Percentiles rank a stretch among this genome's conserved stretches.
Conservation (phyloP, 2,329 filamentous ascomycete genomes). For the Dothiorella sarmentorum region DNA sequence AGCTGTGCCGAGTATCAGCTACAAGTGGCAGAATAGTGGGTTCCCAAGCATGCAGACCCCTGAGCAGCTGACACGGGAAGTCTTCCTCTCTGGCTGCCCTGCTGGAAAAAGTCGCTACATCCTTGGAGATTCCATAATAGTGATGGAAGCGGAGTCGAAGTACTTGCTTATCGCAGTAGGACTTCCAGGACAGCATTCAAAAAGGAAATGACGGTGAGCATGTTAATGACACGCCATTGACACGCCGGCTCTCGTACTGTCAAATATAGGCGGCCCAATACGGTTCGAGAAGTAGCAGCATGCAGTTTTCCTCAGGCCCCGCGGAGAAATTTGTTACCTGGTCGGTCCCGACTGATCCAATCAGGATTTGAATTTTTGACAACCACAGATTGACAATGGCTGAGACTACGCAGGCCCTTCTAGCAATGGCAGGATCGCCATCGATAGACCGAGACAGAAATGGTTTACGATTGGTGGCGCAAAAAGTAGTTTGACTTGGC, state of each 20-base stretch:
- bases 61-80: too few species aligned
- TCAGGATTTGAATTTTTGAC: too few species aligned
- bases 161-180: too few species aligned
- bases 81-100: too few species aligned
- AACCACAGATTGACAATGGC: not conserved
- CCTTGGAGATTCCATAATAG: not conserved
- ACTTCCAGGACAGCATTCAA: too few species aligned
- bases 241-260: not conserved
- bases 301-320: too few species aligned
- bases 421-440: slow-evolving; percentile 6
- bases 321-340: not conserved
- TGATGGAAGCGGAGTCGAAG: not conserved
- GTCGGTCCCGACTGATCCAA: too few species aligned
- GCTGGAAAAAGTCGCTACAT: too few species aligned
- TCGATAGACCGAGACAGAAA: slow-evolving; percentile 4
- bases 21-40: not conserved
- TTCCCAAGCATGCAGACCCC: too few species aligned
- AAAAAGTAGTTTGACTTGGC: not conserved
- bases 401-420: not conserved
- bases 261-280: not conserved
- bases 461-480: not conserved
- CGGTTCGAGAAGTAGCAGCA: not conserved
- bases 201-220: too few species aligned
- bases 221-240: not conserved
- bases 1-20: not conserved